Evolutionary conservation across 495 filamentous ascomycete genomes (phyloP), one percentile per base, ranked within the genome.

Genomic region (Neurospora pannonica): DNA sequence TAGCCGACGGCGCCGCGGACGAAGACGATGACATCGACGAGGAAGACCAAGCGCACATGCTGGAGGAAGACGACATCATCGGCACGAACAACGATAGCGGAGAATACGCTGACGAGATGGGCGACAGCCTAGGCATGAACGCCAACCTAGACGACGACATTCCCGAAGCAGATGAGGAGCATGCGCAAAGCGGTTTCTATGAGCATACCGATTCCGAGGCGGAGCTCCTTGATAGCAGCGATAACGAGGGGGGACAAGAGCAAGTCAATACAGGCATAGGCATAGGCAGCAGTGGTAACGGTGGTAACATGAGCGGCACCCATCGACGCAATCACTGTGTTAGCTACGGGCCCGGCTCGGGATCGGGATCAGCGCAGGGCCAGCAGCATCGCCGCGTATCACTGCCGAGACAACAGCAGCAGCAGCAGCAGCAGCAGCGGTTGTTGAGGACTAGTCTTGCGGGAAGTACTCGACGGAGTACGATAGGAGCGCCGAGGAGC

Each of bases 121-220:
- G 82, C 71, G 70, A 79, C 31, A 84, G 84, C 67, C 82, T 88
- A 81, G 87, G 84, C 72, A 88, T 89, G 85, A 86, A 85, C 70
- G 86, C 81, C 6, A 85, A 92, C 79, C 83, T 92, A 6, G 90
- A 92, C 79, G 90, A 89, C 43, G 88, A 90, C 75, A 86, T 92
- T 36, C 90, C 90, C 38, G 90, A 92, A 75, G 90, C 90, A 19
- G 86, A 86, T 70, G 81, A 76, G 43, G 54, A 67, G 54, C 28
- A 19, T 67, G 54, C 28, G 24, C 54, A 34, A 67, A 62, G 81
- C 67, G 88, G 86, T 6, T 87, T 87, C 74, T 93, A 92, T 77
- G 89, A 93, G 82, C 94, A 97, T 77, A 97, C 94, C 28, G 94
- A 97, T 82, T 94, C 92, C 8, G 93, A 95, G 76, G 88, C 86